These are phyloP conservation scores for Phycomyces nitens DNA, from an alignment of 192 early-diverging fungal genomes.

Conservation along the genomic window DNA sequence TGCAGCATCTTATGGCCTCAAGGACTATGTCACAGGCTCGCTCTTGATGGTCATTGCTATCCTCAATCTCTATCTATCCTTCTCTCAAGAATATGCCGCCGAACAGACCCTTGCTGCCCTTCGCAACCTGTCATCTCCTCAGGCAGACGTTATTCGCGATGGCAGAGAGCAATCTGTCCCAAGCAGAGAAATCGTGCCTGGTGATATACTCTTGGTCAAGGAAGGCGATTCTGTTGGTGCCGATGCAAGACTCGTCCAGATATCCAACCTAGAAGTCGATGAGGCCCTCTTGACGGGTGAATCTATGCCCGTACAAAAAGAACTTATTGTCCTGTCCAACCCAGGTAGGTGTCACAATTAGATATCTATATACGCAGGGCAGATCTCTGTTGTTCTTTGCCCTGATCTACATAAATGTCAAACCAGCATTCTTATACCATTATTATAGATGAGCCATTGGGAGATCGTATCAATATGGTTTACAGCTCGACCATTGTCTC, in stretches of 20 bases:
- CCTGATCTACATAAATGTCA: not conserved
- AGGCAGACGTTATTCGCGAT: slow-evolving; percentile 83
- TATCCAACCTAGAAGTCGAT: slow-evolving; percentile 88
- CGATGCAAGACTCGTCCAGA: slow-evolving; percentile 77
- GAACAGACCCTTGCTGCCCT: slow-evolving; percentile 91
- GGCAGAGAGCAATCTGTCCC: slow-evolving; percentile 69
- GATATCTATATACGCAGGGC: not conserved
- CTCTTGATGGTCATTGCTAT: slow-evolving; percentile 78
- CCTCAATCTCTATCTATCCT: slow-evolving; percentile 85
- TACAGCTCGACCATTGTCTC: slow-evolving; percentile 88
- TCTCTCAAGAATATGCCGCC: slow-evolving; percentile 94
- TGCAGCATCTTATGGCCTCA: slow-evolving; percentile 54
- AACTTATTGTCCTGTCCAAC: slow-evolving; percentile 15
- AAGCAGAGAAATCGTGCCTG: slow-evolving; percentile 77
- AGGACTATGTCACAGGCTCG: slow-evolving; percentile 63
- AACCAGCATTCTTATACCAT: not conserved
- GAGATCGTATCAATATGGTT: slow-evolving; percentile 88
- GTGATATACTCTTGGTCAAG: slow-evolving; percentile 87
- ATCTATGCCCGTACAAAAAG: slow-evolving; percentile 75
- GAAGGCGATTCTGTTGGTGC: slow-evolving; percentile 92
- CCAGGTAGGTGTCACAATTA: slow-evolving; percentile 6
- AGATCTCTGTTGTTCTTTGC: not conserved
- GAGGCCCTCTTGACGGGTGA: slow-evolving; percentile 94
- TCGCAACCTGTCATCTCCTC: slow-evolving; percentile 79
- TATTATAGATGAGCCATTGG: slow-evolving; percentile 63